phyloP scores from a whole-genome alignment of 2,329 filamentous ascomycete species.

The Colletotrichum echinochloae region DNA sequence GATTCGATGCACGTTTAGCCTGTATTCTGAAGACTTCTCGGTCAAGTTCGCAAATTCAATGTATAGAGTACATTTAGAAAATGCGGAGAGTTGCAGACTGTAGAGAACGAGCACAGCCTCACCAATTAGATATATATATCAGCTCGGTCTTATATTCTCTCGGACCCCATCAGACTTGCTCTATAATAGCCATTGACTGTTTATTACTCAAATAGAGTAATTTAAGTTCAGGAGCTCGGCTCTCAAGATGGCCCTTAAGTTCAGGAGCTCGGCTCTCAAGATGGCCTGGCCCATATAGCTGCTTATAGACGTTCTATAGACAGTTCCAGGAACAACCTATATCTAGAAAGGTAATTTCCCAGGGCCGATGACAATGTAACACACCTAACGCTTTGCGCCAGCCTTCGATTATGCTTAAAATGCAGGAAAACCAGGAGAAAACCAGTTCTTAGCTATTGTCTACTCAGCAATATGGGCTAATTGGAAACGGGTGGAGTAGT shows the following conservation, averaged over 20 bases:
- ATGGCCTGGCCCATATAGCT: not conserved
- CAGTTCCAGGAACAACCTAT: not conserved
- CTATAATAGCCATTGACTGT: not conserved
- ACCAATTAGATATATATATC: too few species aligned
- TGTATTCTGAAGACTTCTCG: too few species aligned
- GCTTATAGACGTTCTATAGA: not conserved
- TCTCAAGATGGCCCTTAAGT: not conserved
- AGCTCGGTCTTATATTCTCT: too few species aligned
- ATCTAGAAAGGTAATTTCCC: not conserved
- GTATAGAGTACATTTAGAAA: too few species aligned
- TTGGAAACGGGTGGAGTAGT: not conserved
- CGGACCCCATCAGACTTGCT: too few species aligned
- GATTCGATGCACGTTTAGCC: too few species aligned
- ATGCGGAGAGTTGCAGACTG: too few species aligned
- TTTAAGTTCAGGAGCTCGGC: not conserved
- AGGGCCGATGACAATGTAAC: not conserved
- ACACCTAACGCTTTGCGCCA: not conserved
- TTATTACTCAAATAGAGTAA: not conserved
- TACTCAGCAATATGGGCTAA: not conserved
- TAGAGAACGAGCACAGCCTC: too few species aligned
- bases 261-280: not conserved
- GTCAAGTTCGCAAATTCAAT: too few species aligned
- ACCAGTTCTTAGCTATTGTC: not conserved
- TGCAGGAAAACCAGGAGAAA: not conserved
- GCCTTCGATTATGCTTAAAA: not conserved